phyloP scores from a whole-genome alignment of 2,329 filamentous ascomycete species.

The Torrubiella hemipterigena region DNA sequence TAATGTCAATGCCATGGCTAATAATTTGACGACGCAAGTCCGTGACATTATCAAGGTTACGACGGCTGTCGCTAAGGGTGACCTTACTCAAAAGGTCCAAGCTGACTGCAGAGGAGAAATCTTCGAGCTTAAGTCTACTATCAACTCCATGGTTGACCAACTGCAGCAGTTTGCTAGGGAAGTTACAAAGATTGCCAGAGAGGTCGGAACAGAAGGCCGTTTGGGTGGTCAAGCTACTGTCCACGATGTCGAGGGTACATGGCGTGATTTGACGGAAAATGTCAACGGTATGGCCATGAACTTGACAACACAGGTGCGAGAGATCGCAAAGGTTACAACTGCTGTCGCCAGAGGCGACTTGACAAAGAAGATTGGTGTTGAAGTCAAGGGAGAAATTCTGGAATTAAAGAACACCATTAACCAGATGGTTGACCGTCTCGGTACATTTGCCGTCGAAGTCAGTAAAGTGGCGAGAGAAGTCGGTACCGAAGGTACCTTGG shows the following conservation, averaged over 20 bases:
- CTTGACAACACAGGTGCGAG: conserved; percentile 90
- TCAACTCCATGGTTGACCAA: conserved; percentile 99
- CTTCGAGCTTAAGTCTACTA: conserved; percentile 89
- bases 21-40: conserved; percentile 78
- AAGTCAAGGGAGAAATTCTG: conserved; percentile 86
- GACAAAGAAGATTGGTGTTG: conserved; percentile 90
- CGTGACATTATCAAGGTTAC: conserved; percentile 85
- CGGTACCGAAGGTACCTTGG: conserved; percentile 88
- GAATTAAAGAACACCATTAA: conserved; percentile 97
- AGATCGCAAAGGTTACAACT: conserved; percentile 93
- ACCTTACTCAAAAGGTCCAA: conserved; percentile 93
- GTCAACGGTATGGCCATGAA: conserved; percentile 99
- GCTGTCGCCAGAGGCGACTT: conserved; percentile 90
- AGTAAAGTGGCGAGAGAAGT: conserved; percentile 93
- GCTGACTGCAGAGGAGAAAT: conserved; percentile 88
- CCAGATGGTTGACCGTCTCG: conserved; percentile 94
- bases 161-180: conserved; percentile 93
- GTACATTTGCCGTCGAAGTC: conserved; percentile 92
- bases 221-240: conserved; percentile 91
- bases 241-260: conserved; percentile 92
- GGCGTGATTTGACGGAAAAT: conserved; percentile 89
- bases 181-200: conserved; percentile 89
- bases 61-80: conserved; percentile 65
- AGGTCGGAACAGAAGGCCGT: conserved; percentile 91
- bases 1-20: conserved; percentile 81